A percentile compares a stretch with the other conserved stretches of the same genome.
Evolutionary conservation across 495 filamentous ascomycete genomes (phyloP).

Genomic region (Penicillium argentinense): DNA sequence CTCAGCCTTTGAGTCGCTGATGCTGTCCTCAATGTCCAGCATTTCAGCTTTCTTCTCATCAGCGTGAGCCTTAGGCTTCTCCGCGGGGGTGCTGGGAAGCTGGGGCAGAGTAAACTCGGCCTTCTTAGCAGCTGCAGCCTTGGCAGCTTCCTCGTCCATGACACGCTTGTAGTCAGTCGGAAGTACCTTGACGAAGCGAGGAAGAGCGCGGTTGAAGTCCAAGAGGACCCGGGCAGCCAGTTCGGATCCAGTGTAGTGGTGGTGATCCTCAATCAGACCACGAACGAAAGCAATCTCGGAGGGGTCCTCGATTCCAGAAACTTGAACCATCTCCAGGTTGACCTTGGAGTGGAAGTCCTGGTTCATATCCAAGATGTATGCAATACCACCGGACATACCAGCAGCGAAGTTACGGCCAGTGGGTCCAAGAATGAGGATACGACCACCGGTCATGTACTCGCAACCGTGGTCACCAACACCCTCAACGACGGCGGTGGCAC

Average conservation of each 20-base stretch:
- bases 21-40: constrained; percentile 92
- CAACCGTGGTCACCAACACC: constrained; percentile 97
- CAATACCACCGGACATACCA: constrained; percentile 99
- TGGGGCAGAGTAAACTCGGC: constrained; percentile 81
- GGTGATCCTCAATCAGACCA: constrained; percentile 95
- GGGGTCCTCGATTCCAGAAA: constrained; percentile 83
- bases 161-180: constrained; percentile 98
- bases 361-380: constrained; percentile 91
- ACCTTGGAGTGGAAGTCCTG: constrained; percentile 92
- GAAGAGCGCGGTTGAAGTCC: constrained; percentile 94
- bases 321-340: constrained; percentile 98
- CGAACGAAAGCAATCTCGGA: constrained; percentile 92
- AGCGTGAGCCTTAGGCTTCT: constrained; percentile 58
- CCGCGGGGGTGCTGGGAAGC: constrained; percentile 59
- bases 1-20: constrained; percentile 80
- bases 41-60: constrained; percentile 76
- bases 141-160: constrained; percentile 79
- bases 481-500: constrained; percentile 94
- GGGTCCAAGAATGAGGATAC: constrained; percentile 83
- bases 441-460: constrained; percentile 99
- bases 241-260: constrained; percentile 98
- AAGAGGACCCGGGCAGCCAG: constrained; percentile 91
- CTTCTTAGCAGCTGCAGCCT: constrained; percentile 80
- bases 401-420: constrained; percentile 99
- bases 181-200: constrained; percentile 90